Percentiles rank a stretch among this genome's conserved stretches.
Conservation (phyloP, 2,329 filamentous ascomycete genomes). For the Aspergillus ochraceus region DNA sequence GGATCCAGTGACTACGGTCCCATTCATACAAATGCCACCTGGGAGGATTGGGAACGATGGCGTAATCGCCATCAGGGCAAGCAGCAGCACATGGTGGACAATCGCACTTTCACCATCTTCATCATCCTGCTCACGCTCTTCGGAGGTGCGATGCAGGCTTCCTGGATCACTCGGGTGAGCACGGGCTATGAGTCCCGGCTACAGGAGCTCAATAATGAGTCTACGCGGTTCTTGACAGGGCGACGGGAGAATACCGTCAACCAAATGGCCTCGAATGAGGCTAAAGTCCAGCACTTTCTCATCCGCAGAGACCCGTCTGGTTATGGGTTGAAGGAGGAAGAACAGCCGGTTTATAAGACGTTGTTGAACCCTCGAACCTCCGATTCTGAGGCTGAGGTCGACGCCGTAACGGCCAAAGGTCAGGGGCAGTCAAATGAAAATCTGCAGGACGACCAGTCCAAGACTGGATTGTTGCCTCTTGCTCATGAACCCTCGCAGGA, state of each 20-base stretch:
- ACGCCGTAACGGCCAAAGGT: background rate
- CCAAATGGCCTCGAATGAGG: slow-evolving; percentile 52
- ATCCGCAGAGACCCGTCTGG: slow-evolving; percentile 65
- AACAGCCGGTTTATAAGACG: slow-evolving; percentile 42
- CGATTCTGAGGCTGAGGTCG: background rate
- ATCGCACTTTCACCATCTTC: slow-evolving; percentile 74
- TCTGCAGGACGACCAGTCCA: background rate
- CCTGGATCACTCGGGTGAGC: slow-evolving; percentile 64
- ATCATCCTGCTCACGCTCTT: slow-evolving; percentile 68
- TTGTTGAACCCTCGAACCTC: slow-evolving; percentile 22
- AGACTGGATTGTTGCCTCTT: background rate
- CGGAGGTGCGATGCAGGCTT: slow-evolving; percentile 71
- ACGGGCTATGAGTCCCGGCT: slow-evolving; percentile 64
- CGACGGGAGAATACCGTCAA: slow-evolving; percentile 53
- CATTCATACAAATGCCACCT: slow-evolving; percentile 78
- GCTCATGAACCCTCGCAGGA: background rate
- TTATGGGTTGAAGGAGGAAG: slow-evolving; percentile 45
- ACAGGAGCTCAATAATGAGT: slow-evolving; percentile 65
- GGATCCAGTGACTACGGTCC: slow-evolving; percentile 33
- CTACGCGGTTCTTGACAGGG: slow-evolving; percentile 57
- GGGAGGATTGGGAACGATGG: slow-evolving; percentile 96
- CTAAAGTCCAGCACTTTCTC: slow-evolving; percentile 75
- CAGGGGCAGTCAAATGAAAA: background rate
- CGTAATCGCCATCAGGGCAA: slow-evolving; percentile 54
- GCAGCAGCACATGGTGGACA: slow-evolving; percentile 64